Base-by-base conservation (phyloP, 2,329 filamentous ascomycete species). In the Chrysoporthe cubensis region DNA sequence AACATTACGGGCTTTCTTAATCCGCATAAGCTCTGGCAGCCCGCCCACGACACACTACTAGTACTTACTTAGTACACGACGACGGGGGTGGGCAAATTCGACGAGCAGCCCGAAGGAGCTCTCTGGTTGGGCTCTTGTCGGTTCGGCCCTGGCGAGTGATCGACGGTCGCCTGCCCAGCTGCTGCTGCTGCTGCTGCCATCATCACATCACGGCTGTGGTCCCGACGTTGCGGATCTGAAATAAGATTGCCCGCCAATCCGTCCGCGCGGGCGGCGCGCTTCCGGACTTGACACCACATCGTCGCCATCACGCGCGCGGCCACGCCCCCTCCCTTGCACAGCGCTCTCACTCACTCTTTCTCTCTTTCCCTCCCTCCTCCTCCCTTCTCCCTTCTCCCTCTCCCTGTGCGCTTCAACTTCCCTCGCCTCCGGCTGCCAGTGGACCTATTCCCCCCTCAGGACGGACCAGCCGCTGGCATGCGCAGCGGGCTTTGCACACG, bases 11-110 rank as follows among this genome's bases (percentile, higher is more conserved):
- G 63, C 65, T 57, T 67, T 54, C 65, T 59, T 37, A 26, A 61
- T 61, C 59, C 37, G 66, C 59, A 65, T 61, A 67, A 65, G 66
- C 66, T 57, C 26, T 67, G 48, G 56, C 58, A 43, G 13, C 42
- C 40, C 40, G 18, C 37, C 26, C 26, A 26, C 26, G 26, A 26
- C 26, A 26, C 26, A 26, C 26, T 26, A 26, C 26, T 26, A 26
- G 26, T 26, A 26, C 26, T 2, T 26, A 26, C 26, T 2, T 26
- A 26, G 26, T 26, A 26, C 26, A 26, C 18, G 16, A 16, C 18
- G n/a, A 56, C 16, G 18, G n/a, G 37, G 59, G 60, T 48, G 60
- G 60, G 50, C 32, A 46, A 46, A 26, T 34, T 60, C 63, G 56
- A 62, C 54, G 57, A 64, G 43, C 52, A 46, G 65, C 26, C 26